Evolutionary conservation across 75 land plant genomes (phyloP).

Genomic region (Cunninghamia lanceolata): DNA sequence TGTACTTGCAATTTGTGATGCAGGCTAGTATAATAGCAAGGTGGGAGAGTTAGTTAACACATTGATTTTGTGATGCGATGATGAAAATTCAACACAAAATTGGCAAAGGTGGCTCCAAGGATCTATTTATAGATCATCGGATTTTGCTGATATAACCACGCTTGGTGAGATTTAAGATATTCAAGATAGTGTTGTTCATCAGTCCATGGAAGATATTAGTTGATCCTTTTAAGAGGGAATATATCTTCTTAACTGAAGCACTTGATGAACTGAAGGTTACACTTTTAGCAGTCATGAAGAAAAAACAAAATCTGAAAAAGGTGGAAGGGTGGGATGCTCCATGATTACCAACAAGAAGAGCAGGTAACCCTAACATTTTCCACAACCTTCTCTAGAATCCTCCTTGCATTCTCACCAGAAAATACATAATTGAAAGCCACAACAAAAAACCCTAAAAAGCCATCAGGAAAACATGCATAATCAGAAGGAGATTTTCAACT

Average conservation of each 20-base stretch:
- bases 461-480: too few relatives aligned
- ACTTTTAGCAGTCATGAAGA: slow-evolving; percentile 48
- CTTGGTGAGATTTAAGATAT: slow-evolving; percentile 43
- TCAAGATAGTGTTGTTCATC: slow-evolving; percentile 19
- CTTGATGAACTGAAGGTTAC: slow-evolving; percentile 86
- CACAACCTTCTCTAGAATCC: too few relatives aligned
- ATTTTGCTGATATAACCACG: slow-evolving; percentile 44
- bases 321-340: slow-evolving; percentile 24
- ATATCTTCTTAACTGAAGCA: slow-evolving; percentile 71
- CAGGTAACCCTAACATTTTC: too few relatives aligned
- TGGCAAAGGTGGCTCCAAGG: slow-evolving; percentile 81
- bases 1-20: slow-evolving; percentile 84
- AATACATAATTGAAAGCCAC: too few relatives aligned
- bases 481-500: too few relatives aligned
- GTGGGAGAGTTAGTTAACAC: slow-evolving; percentile 79
- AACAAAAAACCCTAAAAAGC: too few relatives aligned
- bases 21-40: slow-evolving; percentile 58
- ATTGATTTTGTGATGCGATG: slow-evolving; percentile 60
- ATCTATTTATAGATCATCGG: slow-evolving; percentile 81
- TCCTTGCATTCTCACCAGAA: too few relatives aligned
- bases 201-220: slow-evolving; percentile 17
- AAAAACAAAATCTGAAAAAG: too few relatives aligned
- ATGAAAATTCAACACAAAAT: slow-evolving; percentile 49
- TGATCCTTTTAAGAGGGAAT: slow-evolving; percentile 44
- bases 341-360: slow-evolving; percentile 28